A percentile compares a stretch with the other conserved stretches of the same genome.
phyloP scores from a whole-genome alignment of 2,329 filamentous ascomycete species.

The Waltergamsia citrina region DNA sequence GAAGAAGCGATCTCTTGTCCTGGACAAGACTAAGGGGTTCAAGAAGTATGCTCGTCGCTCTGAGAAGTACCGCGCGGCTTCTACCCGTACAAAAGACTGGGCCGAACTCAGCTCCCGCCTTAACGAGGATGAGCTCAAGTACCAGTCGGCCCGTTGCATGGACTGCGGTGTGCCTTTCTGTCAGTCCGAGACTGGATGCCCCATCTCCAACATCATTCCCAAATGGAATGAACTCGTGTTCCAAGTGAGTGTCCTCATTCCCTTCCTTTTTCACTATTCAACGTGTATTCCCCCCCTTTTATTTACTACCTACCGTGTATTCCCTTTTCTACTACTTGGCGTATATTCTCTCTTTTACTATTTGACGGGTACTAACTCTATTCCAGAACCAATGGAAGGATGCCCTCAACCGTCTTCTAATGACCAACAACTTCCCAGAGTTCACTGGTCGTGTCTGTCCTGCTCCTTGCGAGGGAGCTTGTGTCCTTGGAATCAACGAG shows the following conservation, averaged over 20 bases:
- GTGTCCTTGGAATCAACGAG: constrained; percentile 92
- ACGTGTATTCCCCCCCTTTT: too few relatives aligned
- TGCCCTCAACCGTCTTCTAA: constrained; percentile 80
- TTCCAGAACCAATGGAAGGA: constrained; percentile 71
- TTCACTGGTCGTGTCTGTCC: constrained; percentile 96
- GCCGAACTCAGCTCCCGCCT: constrained; percentile 80
- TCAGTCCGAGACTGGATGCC: constrained; percentile 90
- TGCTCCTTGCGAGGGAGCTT: constrained; percentile 92
- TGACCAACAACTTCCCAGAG: constrained; percentile 98
- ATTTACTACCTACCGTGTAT: too few relatives aligned
- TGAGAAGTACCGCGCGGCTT: constrained; percentile 84
- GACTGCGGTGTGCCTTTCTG: constrained; percentile 98
- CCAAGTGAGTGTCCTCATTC: neutral
- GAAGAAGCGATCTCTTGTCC: constrained; percentile 81
- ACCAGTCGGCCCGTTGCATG: constrained; percentile 95
- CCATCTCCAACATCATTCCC: constrained; percentile 94
- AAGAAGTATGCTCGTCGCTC: constrained; percentile 92
- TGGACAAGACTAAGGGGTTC: constrained; percentile 97
- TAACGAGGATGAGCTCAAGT: constrained; percentile 91
- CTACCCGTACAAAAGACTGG: constrained; percentile 86
- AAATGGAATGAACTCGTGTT: constrained; percentile 88
- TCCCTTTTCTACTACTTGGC: too few relatives aligned
- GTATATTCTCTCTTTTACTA: too few relatives aligned
- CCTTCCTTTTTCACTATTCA: too few relatives aligned
- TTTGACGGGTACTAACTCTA: neutral